Base-by-base conservation (phyloP, 2,329 filamentous ascomycete species). In the Pleomassaria siparia region DNA sequence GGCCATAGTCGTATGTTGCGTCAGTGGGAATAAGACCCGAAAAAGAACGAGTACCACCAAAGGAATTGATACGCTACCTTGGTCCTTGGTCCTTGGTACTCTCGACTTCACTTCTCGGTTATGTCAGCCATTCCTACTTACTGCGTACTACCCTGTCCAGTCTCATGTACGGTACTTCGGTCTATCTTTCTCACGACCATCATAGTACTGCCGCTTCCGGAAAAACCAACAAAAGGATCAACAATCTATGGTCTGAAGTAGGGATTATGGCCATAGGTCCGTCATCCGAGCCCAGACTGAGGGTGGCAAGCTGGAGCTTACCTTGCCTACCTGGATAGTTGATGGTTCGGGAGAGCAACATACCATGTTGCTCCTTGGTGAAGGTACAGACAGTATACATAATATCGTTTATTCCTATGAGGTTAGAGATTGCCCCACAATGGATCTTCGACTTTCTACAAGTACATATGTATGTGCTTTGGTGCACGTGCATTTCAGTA, bases 151-250 rank as follows among this genome's bases (percentile, higher is more conserved):
- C 35, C 29, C 33, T 40, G 20, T 25, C 20, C 7, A 25, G 35
- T 30, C 30, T 32, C 43, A 21, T 15, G 18, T 37, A 37, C 18
- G 35, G 35, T 37, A 37, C 18, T 22, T 32, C 35, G 35, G 35
- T 15, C 20, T 12, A 37, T 37, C 18, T 6, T 22, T 22, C 11
- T 21, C 18, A 20, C 35, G 35, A 37, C 35, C 43, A 37, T 39
- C 15, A 35, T 18, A 24, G 26, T 33, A 36, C 21, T 15, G 22
- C 20, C 28, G 35, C 24, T 15, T 37, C 7, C 28, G 42, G 46
- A 43, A 16, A 41, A 37, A 36, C 37, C 46, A 40, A 44, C 46
- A 30, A 25, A 36, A 25, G 33, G 46, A 37, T 25, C 24, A 44
- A 11, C 28, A 37, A 36, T 32, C 33, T 18, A 25, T n/a, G 10